Base-by-base conservation (phyloP, 1,284 basidiomycete genomes). In the Afroboletus lepidellus region DNA sequence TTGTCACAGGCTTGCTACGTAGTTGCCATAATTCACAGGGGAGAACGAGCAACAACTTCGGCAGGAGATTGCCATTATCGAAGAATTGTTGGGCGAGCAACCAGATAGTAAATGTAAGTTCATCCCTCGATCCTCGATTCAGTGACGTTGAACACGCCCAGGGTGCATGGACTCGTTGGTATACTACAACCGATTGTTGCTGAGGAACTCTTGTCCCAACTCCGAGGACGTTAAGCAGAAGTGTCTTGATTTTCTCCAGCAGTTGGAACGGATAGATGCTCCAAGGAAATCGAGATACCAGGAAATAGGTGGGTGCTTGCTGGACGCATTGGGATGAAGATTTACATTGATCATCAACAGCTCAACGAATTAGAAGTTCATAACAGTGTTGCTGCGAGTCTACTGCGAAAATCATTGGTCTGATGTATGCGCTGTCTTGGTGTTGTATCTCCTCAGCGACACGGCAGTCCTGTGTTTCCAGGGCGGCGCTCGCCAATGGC, bases 151-250 rank as follows among this genome's bases (percentile, higher is more conserved):
- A 46, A 36, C 46, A 33, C 21, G 5, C 51, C 11, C 60, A 96
- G 93, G 93, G 94, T 94, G 92, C 65, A 85, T 97, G 78, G 92
- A 95, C 60, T 91, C 90, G 0, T 78, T 96, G n/a, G 84, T 92
- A 1, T 81, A 90, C 61, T 94, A 94, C 70, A 86, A 86, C 63
- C 75, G 72, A 37, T 66, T 88, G 33, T 65, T 89, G 25, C 57
- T 88, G 47, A 72, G 74, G 46, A 74, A 79, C 46, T 61, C 76
- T 53, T 53, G 65, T 9, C 60, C 66, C 2, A 72, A 79, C 49
- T 66, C 67, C 7, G 59, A 64, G 11, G 58, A 59, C 6, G 61
- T 87, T 50, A 72, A 62, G 16, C 62, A 72, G 16, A 79, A 83
- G 33, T 85, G 87, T 63, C 60, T 75, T 12, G 58, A 63, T 15